Evolutionary conservation across 2,329 filamentous ascomycete species (phyloP), one percentile per base, ranked within the genome.

Genomic region (Fusarium sacchari): DNA sequence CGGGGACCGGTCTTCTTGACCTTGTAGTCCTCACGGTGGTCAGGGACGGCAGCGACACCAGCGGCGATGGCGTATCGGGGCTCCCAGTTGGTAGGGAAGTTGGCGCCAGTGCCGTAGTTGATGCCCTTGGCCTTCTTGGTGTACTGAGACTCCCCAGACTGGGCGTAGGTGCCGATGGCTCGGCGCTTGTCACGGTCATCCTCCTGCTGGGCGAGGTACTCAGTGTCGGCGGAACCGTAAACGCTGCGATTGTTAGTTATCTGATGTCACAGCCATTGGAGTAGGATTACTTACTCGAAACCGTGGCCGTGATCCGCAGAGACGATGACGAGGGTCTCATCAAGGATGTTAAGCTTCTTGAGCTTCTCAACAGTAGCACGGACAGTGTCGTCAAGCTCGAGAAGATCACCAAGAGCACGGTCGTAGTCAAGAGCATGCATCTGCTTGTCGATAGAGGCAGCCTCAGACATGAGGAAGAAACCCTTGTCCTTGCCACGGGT

Each of bases 231-330:
- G 72, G 88, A 91, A 71, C 94, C 94, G 80, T 92, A 95, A 75
- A 97, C 94, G 76, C 64, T 67, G 8, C 28, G 14, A 12, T 30
- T 22, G 24, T 67, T 61, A 67, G 39, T 22, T 11, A 26, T 26
- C 28, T 26, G 13, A 13, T 40, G 26, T 15, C 6, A 22, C 1
- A 15, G 6, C 6, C 18, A 17, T 50, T 30, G 14, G 44, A 20
- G 20, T 28, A 26, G 20, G 24, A 3, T 10, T 13, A 37, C 63
- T 53, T 42, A 61, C 64, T 95, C 94, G 80, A 97, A 97, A 62
- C 94, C 94, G 83, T 97, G 94, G 46, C 94, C 94, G 85, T 96
- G 94, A 79, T 97, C 94, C n/a, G 94, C 92, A 7, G 94, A 94
- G 55, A 96, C 93, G 56, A 97, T 80, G 73, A 97, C 87, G 7